A percentile compares a stretch with the other conserved stretches of the same genome.
Evolutionary conservation across 2,329 filamentous ascomycete genomes (phyloP).

Genomic region (Fusarium agapanthi): DNA sequence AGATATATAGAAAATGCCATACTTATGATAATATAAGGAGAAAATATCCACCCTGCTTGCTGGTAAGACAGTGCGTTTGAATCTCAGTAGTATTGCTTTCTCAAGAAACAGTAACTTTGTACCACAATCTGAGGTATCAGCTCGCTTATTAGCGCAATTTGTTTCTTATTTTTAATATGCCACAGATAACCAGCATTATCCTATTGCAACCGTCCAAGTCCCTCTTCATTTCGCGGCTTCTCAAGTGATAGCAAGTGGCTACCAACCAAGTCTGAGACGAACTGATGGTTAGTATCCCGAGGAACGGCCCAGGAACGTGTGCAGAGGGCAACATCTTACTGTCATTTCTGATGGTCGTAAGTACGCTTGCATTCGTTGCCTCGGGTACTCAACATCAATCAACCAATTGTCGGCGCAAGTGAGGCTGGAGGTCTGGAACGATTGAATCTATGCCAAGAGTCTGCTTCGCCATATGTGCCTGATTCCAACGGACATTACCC

Average conservation of each 20-base stretch:
- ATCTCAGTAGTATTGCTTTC: accelerated
- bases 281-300: not conserved
- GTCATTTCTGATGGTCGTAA: accelerated
- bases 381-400: accelerated
- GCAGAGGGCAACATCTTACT: not conserved
- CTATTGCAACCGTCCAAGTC: accelerated
- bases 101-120: accelerated
- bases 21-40: too few relatives aligned
- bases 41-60: accelerated
- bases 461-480: not conserved
- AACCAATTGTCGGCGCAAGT: not conserved
- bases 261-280: not conserved
- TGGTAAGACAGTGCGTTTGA: accelerated
- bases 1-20: too few relatives aligned
- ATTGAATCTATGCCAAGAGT: not conserved
- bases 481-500: not conserved
- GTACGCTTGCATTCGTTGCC: not conserved
- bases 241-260: not conserved
- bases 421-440: not conserved
- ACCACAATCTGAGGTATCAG: accelerated
- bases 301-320: not conserved
- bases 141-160: accelerated
- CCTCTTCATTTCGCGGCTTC: not conserved
- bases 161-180: accelerated
- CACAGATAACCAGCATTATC: too few relatives aligned